Percentiles rank a stretch among this genome's conserved stretches.
Conservation (phyloP, 306 rosid genomes). For the Cyclanthera cordifolia region DNA sequence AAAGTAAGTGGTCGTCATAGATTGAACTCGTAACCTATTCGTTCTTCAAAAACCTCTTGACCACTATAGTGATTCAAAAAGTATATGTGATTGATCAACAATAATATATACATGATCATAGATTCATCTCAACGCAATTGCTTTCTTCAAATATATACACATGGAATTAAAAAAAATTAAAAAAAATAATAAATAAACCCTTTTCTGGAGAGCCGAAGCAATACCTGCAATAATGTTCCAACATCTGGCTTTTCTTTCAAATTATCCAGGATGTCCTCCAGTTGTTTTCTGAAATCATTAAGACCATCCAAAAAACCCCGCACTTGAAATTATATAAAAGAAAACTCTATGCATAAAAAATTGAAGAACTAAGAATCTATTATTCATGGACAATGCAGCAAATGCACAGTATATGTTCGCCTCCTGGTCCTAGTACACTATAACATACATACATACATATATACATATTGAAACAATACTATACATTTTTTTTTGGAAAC, state of each 20-base stretch:
- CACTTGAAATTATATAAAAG: not conserved
- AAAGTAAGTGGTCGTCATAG: no score
- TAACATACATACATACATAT: no score
- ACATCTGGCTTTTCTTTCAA: constrained; percentile 93
- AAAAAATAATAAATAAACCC: no score
- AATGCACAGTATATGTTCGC: not conserved
- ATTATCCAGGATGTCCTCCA: constrained; percentile 79
- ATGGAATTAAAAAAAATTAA: not conserved
- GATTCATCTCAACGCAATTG: not conserved
- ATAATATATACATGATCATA: not conserved
- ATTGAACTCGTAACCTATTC: no score
- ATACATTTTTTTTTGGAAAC: no score
- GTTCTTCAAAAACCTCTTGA: no score
- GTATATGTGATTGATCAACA: constrained; percentile 4
- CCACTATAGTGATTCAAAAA: no score
- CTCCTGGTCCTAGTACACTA: not conserved
- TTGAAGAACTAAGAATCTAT: not conserved
- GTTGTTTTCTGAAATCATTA: constrained; percentile 72
- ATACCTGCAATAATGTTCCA: constrained; percentile 73
- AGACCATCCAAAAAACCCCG: constrained; percentile 17
- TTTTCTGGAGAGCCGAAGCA: constrained; percentile 6
- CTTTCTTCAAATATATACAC: not conserved
- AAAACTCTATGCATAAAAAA: not conserved
- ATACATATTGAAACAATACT: not conserved
- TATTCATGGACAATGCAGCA: not conserved